Evolutionary conservation across 352 stramenopile species (phyloP), one percentile per base, ranked within the genome.

Genomic region (Phytopythium chamaehyphon): DNA sequence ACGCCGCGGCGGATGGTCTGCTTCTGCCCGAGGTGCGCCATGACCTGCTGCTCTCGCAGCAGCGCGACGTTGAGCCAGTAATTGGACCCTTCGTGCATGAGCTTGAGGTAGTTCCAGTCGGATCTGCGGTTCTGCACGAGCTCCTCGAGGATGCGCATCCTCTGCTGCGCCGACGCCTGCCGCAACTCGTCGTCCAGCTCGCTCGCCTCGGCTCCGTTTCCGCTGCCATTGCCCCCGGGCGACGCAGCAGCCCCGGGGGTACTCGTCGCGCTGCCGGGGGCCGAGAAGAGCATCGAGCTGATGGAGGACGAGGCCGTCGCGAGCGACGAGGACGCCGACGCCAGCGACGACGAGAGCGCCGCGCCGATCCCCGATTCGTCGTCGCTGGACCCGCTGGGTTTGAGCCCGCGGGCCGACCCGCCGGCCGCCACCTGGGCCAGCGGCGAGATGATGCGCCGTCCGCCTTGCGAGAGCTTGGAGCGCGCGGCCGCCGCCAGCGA

Each of bases 31-130:
- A 93, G 46, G 43, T 82, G 59, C n/a, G 62, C 66, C 55, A 86
- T 73, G 42, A 93, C 66, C 26, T 88, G 69, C 23, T 76, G 70
- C 56, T 93, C 83, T 3, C 73, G 60, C 14, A 93, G 51, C 42
- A 90, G 51, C 11, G 83, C 78, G 4, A 93, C 56, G 62, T 90
- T 93, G 31, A 93, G 67, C 83, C 82, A 93, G 52, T 87, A 88
- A 61, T 84, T 86, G 16, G 73, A 83, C 16, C 80, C 80, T 54
- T 81, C 64, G 50, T 93, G 83, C 76, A 93, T 89, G 18, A 71
- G 64, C 55, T 89, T 89, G 31, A 93, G 52, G 61, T 93, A 93
- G 40, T 60, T 87, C 73, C 77, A 90, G 67, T 93, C 83, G 12
- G 72, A 74, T 21, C 81, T 79, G 14, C 83, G 74, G 24, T 76